Evolutionary conservation across 2,329 filamentous ascomycete genomes (phyloP), one percentile per base, ranked within the genome.

Genomic region (Colletotrichum graminicola): DNA sequence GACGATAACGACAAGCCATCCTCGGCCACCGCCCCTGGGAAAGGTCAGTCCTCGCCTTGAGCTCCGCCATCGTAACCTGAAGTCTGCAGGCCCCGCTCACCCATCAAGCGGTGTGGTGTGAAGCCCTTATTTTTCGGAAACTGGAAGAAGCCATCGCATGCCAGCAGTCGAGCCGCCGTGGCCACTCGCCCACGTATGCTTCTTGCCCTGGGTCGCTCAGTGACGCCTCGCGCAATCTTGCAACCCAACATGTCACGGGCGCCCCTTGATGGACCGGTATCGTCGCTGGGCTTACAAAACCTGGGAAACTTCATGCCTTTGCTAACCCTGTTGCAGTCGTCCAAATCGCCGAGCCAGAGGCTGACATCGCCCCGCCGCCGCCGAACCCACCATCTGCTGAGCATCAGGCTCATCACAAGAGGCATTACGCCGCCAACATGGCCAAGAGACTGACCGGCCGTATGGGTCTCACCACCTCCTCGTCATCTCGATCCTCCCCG

Each of bases 271-370:
- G 59, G 56, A 71, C 59, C 59, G 68, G 68, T 71, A 71, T 68
- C 68, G 36, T 68, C 59, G 68, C 68, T 68, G 65, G 65, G 65
- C 68, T 68, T 63, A 41, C n/a, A 57, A 45, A 47, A 60, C 60
- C 32, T 60, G 14, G 18, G 10, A 49, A 41, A 36, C 8, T 55
- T 61, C 43, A 52, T 68, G 81, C 47, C 36, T 71, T 36, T 34
- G 45, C 71, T 67, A 64, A 71, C 39, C 39, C 36, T 14, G 18
- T 66, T 32, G 14, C 59, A 86, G 88, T 87, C 67, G 88, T 90
- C 65, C 87, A 90, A 76, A 90, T 90, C 71, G 85, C 87, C 57
- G 88, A 90, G 75, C 87, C 87, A n/a, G 74, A 77, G 52, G 66
- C 71, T 16, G 75, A 72, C 23, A 56, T 67, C 14, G 66, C 66